Conservation (phyloP, 306 rosid genomes). For the Biancaea sappan region DNA sequence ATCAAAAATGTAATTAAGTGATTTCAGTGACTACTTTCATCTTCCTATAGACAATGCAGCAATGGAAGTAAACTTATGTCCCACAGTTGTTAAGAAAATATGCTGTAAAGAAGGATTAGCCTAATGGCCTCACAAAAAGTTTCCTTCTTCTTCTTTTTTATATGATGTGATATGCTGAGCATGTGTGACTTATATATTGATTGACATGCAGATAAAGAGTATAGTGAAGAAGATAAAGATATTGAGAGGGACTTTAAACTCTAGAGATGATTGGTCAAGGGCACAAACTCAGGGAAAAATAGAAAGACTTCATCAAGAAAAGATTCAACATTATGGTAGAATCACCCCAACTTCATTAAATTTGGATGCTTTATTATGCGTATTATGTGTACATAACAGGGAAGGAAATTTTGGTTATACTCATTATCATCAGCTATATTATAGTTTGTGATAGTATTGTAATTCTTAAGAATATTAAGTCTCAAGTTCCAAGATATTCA, state of each 20-base stretch:
- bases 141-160: not conserved
- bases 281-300: conserved; percentile 50
- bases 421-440: too few relatives aligned
- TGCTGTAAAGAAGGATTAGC: conserved; percentile 55
- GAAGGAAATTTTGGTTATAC: too few relatives aligned
- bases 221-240: conserved; percentile 38
- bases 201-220: conserved; percentile 50
- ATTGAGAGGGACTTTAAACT: conserved; percentile 26
- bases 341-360: conserved; percentile 27
- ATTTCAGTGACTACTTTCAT: conserved; percentile 54
- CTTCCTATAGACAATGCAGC: conserved; percentile 66
- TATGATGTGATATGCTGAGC: too few relatives aligned
- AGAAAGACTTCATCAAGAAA: conserved; percentile 41
- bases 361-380: too few relatives aligned
- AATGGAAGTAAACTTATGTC: conserved; percentile 45
- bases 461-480: too few relatives aligned
- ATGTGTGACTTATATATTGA: too few relatives aligned
- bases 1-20: conserved; percentile 48
- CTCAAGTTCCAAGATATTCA: too few relatives aligned
- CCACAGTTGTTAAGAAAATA: conserved; percentile 67
- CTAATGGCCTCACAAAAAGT: conserved; percentile 93
- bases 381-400: too few relatives aligned
- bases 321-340: conserved; percentile 42
- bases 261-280: conserved; percentile 33
- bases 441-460: too few relatives aligned